A percentile compares a stretch with the other conserved stretches of the same genome.
phyloP scores from a whole-genome alignment of 129 eudicot genomes.

The Daucus carota region DNA sequence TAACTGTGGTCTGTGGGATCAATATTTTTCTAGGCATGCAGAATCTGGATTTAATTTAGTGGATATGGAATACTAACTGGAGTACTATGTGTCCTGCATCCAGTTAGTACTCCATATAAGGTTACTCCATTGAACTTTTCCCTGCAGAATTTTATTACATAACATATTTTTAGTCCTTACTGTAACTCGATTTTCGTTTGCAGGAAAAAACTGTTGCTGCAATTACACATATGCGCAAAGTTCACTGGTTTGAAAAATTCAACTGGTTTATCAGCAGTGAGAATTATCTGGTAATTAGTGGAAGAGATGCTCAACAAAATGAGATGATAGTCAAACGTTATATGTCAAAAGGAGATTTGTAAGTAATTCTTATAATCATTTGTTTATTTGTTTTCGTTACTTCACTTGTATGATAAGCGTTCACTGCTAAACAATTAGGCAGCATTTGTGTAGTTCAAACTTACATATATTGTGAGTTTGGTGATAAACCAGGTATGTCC shows the following conservation, averaged over 20 bases:
- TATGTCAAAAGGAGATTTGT: slow-evolving; percentile 96
- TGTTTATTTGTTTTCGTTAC: background rate
- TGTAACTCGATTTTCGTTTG: background rate
- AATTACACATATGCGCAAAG: slow-evolving; percentile 91
- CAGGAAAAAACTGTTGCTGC: slow-evolving; percentile 92
- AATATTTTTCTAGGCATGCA: background rate
- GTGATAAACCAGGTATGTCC: slow-evolving; percentile 69
- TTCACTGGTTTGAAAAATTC: slow-evolving; percentile 98
- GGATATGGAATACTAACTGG: too few species aligned
- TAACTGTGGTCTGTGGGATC: background rate
- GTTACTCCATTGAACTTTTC: too few species aligned
- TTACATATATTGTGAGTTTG: slow-evolving; percentile 10
- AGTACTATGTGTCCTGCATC: too few species aligned
- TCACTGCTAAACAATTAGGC: background rate
- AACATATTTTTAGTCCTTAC: background rate
- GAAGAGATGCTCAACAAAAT: slow-evolving; percentile 99
- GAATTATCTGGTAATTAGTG: slow-evolving; percentile 89
- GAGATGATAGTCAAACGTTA: slow-evolving; percentile 99
- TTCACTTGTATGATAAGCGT: background rate
- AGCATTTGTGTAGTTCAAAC: background rate
- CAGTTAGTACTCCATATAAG: too few species aligned
- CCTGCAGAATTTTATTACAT: too few species aligned
- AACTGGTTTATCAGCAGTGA: slow-evolving; percentile 98
- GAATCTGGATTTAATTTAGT: too few species aligned
- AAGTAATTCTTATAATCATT: slow-evolving; percentile 30